phyloP scores from a whole-genome alignment of 1,139 yeast species.

The Kurtzmaniella quercitrusa region DNA sequence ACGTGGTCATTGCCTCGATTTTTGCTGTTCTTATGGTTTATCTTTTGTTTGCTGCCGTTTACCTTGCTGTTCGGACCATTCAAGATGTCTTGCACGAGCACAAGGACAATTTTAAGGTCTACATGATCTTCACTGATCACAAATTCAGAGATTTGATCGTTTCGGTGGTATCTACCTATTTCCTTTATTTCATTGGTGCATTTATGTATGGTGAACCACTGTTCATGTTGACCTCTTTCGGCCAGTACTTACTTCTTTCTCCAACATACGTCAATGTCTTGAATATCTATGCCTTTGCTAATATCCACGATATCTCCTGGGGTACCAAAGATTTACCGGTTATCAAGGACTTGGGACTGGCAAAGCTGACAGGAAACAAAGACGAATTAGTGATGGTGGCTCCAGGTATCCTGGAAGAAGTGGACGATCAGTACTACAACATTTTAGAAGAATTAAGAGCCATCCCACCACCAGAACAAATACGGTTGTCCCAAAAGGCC shows the following conservation, averaged over 20 bases:
- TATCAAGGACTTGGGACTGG: constrained; percentile 67
- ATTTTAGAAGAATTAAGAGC: constrained; percentile 45
- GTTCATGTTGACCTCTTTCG: constrained; percentile 71
- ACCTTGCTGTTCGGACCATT: constrained; percentile 74
- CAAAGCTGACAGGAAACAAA: constrained; percentile 49
- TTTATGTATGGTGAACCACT: constrained; percentile 71
- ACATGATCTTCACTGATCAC: constrained; percentile 52
- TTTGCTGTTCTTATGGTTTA: constrained; percentile 46
- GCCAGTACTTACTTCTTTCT: constrained; percentile 65
- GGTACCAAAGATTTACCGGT: constrained; percentile 75
- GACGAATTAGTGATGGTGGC: constrained; percentile 65
- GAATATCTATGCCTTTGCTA: constrained; percentile 81
- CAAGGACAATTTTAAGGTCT: constrained; percentile 39
- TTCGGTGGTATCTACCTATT: constrained; percentile 82
- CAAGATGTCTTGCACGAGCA: constrained; percentile 30
- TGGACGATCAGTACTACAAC: constrained; percentile 54
- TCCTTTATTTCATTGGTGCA: constrained; percentile 74
- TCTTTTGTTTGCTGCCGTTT: constrained; percentile 68
- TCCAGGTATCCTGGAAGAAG: constrained; percentile 60
- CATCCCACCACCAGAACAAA: constrained; percentile 20
- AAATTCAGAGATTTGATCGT: constrained; percentile 81
- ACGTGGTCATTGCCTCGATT: constrained; percentile 35
- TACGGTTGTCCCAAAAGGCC: constrained; percentile 18
- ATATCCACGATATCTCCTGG: constrained; percentile 84
- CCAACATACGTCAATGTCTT: constrained; percentile 77